Percentiles rank a stretch among this genome's conserved stretches.
These are phyloP conservation scores for Fraxinus xanthoxyloides DNA, from an alignment of 305 asterid genomes.

Conservation along the genomic window DNA sequence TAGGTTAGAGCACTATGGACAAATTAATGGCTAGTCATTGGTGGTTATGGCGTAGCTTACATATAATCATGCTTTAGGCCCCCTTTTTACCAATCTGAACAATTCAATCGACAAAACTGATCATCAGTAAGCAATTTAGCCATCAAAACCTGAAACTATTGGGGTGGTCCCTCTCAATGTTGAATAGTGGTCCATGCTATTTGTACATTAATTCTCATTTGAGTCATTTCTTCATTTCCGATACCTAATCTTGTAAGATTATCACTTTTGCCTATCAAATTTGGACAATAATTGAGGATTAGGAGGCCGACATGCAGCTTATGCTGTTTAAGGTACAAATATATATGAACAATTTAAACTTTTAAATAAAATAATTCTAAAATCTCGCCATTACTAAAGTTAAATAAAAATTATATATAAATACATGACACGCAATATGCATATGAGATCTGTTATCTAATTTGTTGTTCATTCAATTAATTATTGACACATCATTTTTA, in stretches of 20 bases:
- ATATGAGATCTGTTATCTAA: too few species aligned
- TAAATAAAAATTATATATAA: too few species aligned
- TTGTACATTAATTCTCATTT: background rate
- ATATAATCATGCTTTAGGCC: constrained; percentile 4
- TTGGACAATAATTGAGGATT: background rate
- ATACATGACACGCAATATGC: too few species aligned
- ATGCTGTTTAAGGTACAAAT: background rate
- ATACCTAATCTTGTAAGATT: background rate
- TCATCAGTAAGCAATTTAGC: background rate
- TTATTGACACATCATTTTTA: too few species aligned
- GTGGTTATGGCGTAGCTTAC: constrained; percentile 23
- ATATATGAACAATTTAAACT: too few species aligned
- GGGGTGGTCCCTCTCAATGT: constrained; percentile 22
- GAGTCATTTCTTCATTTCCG: constrained; percentile 11
- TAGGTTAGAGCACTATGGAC: background rate
- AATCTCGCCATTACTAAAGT: background rate
- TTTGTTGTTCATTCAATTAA: too few species aligned
- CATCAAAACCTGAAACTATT: background rate
- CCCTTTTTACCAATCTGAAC: background rate
- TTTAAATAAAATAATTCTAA: background rate
- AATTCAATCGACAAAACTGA: background rate
- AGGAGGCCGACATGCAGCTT: background rate
- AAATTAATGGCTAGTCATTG: constrained; percentile 15
- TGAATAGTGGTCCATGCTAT: constrained; percentile 17
- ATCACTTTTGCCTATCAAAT: background rate